Percentiles rank a stretch among this genome's conserved stretches.
Conservation (phyloP, 2,329 filamentous ascomycete genomes). For the Laburnicola sp. region DNA sequence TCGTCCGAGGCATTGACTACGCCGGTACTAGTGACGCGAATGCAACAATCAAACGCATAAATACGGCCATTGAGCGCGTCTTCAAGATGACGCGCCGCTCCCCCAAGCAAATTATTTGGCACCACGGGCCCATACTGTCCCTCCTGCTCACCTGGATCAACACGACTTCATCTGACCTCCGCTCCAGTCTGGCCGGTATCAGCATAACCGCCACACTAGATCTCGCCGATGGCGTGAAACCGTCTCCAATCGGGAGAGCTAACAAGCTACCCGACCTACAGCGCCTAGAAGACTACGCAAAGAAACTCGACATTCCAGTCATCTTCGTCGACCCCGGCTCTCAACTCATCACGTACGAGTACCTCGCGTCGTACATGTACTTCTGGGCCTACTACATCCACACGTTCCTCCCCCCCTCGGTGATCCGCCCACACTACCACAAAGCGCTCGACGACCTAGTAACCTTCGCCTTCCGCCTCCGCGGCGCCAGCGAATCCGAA, state of each 20-base stretch:
- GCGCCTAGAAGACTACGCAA: slow-evolving; percentile 29
- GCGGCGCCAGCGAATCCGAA: slow-evolving; percentile 22
- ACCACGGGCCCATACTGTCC: slow-evolving; percentile 36
- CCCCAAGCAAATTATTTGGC: slow-evolving; percentile 35
- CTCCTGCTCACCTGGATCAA: slow-evolving; percentile 37
- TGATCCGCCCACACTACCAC: slow-evolving; percentile 27
- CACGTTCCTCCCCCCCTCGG: slow-evolving; percentile 27
- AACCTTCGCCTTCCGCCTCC: slow-evolving; percentile 33
- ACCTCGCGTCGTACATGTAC: slow-evolving; percentile 35
- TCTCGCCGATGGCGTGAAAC: slow-evolving; percentile 22
- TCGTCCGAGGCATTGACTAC: slow-evolving; percentile 36
- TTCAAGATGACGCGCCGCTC: slow-evolving; percentile 7
- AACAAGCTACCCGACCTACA: slow-evolving; percentile 30
- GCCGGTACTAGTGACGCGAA: slow-evolving; percentile 10
- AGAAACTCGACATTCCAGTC: slow-evolving; percentile 28
- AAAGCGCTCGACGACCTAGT: slow-evolving; percentile 33
- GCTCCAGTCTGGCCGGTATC: slow-evolving; percentile 25
- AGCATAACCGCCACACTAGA: slow-evolving; percentile 31
- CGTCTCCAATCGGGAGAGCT: slow-evolving; percentile 22
- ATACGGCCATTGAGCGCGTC: slow-evolving; percentile 26
- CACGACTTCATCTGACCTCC: slow-evolving; percentile 27
- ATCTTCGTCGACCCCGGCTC: slow-evolving; percentile 33
- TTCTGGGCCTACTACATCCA: slow-evolving; percentile 39
- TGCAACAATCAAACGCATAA: slow-evolving; percentile 29
- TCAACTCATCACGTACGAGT: slow-evolving; percentile 25